phyloP scores from a whole-genome alignment of 306 rosid species.

The Cucumis hystrix region DNA sequence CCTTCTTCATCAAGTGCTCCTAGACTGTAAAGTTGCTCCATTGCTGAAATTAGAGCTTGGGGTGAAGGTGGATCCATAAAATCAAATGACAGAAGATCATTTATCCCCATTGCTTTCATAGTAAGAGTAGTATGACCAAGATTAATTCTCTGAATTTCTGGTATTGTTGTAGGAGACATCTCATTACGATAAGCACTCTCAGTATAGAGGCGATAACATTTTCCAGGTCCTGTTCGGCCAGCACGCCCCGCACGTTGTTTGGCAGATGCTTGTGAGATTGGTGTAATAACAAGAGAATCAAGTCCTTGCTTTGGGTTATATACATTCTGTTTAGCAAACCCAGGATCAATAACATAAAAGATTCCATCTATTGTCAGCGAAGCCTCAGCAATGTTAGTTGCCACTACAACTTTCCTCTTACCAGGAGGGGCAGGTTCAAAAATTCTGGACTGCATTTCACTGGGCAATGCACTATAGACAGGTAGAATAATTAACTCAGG shows the following conservation, averaged over 20 bases:
- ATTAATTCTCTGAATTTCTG: slow-evolving; percentile 78
- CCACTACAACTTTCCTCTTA: slow-evolving; percentile 81
- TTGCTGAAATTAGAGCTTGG: slow-evolving; percentile 68
- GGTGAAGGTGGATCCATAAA: slow-evolving; percentile 92
- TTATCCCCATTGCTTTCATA: slow-evolving; percentile 84
- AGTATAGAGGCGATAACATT: slow-evolving; percentile 74
- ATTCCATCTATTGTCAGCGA: slow-evolving; percentile 86
- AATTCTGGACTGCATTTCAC: slow-evolving; percentile 79
- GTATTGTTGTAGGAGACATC: slow-evolving; percentile 64
- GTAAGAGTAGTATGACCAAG: slow-evolving; percentile 53
- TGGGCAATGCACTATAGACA: slow-evolving; percentile 75
- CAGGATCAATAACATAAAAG: slow-evolving; percentile 72
- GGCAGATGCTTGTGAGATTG: slow-evolving; percentile 87
- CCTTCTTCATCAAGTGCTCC: slow-evolving; percentile 93
- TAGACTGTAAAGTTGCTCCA: slow-evolving; percentile 65
- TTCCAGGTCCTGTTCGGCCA: slow-evolving; percentile 84
- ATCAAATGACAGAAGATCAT: slow-evolving; percentile 62
- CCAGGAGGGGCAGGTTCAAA: slow-evolving; percentile 87
- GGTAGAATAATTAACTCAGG: slow-evolving; percentile 76
- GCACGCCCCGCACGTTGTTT: slow-evolving; percentile 82
- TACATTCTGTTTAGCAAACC: slow-evolving; percentile 83
- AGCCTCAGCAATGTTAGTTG: slow-evolving; percentile 90
- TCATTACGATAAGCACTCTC: slow-evolving; percentile 75
- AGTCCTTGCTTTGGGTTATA: slow-evolving; percentile 78
- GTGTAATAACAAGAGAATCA: slow-evolving; percentile 68